A percentile compares a stretch with the other conserved stretches of the same genome.
Conservation (phyloP, 1,139 yeast species). For the Chernovozyma sophiae-reginae region DNA sequence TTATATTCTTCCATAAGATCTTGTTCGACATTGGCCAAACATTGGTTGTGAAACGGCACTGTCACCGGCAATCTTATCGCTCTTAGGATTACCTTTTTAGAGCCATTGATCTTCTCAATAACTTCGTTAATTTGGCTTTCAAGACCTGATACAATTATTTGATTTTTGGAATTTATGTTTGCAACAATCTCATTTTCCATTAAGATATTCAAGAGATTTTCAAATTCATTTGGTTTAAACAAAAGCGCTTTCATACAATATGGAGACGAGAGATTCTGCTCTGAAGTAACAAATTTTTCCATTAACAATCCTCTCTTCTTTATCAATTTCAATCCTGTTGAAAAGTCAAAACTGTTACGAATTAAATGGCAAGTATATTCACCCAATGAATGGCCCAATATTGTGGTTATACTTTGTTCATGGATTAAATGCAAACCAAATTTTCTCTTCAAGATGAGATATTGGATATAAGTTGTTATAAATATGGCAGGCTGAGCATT, state of each 20-base stretch:
- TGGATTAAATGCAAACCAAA: constrained; percentile 21
- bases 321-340: constrained; percentile 46
- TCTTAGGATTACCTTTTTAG: constrained; percentile 19
- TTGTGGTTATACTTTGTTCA: constrained; percentile 16
- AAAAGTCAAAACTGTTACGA: constrained; percentile 35
- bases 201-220: constrained; percentile 18
- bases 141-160: constrained; percentile 44
- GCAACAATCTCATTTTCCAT: constrained; percentile 26
- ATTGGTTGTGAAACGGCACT: constrained; percentile 51
- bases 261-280: constrained; percentile 7
- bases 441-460: constrained; percentile 23
- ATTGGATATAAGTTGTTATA: constrained; percentile 40
- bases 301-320: constrained; percentile 49
- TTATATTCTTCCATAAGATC: constrained; percentile 16
- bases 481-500: constrained; percentile 64
- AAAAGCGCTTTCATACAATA: constrained; percentile 40
- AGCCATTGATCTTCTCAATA: constrained; percentile 15
- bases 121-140: constrained; percentile 15
- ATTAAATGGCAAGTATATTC: constrained; percentile 51
- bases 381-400: constrained; percentile 59
- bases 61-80: constrained; percentile 39
- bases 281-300: constrained; percentile 26
- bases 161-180: constrained; percentile 40
- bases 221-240: constrained; percentile 18
- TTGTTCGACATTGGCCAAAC: constrained; percentile 34